phyloP scores from a whole-genome alignment of 352 stramenopile species.

The Globisporangium abappressorium region DNA sequence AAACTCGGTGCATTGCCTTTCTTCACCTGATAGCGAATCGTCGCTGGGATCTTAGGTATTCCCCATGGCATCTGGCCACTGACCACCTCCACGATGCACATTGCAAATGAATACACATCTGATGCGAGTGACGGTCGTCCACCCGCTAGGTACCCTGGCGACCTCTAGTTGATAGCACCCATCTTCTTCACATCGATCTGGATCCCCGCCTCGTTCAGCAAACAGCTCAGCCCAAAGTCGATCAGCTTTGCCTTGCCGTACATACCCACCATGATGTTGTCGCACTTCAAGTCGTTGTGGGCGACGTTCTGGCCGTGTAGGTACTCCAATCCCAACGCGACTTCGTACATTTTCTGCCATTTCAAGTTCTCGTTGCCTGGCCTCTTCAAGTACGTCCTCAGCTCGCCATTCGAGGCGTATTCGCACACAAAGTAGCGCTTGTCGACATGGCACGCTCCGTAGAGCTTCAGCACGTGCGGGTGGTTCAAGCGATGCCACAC shows the following conservation, averaged over 20 bases:
- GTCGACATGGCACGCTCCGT: no score
- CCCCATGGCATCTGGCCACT: background rate
- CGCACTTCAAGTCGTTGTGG: conserved; percentile 25
- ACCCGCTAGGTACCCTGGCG: background rate
- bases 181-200: conserved; percentile 22
- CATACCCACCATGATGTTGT: conserved; percentile 23
- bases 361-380: background rate
- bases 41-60: background rate
- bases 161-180: conserved; percentile 23
- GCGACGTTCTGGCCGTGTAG: background rate
- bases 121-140: background rate
- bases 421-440: background rate
- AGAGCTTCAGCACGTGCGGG: no score
- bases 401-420: background rate
- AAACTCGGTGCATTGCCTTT: background rate
- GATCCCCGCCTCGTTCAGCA: no score
- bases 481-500: no score
- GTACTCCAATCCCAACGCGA: background rate
- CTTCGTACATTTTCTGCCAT: background rate
- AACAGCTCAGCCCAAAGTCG: conserved; percentile 12
- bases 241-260: conserved; percentile 25
- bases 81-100: conserved; percentile 10
- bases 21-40: background rate
- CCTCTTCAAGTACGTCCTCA: background rate
- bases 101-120: conserved; percentile 10